phyloP scores from a whole-genome alignment of 106 monocot genomes.

The Phalaenopsis aphrodite region DNA sequence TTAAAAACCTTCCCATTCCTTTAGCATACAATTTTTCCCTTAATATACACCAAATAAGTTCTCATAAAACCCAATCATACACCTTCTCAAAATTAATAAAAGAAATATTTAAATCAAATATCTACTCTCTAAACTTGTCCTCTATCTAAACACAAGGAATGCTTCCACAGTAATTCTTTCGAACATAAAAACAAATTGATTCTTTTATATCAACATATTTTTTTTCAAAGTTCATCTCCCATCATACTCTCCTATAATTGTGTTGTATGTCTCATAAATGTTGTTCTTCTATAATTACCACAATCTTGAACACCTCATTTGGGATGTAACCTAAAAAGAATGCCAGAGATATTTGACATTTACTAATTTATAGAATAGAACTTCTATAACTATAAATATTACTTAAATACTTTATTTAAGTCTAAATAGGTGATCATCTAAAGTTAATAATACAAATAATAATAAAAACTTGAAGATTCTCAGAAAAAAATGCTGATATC shows the following conservation, averaged over 20 bases:
- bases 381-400: no score
- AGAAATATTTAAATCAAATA: not conserved
- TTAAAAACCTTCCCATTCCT: not conserved
- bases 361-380: no score
- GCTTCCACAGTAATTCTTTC: not conserved
- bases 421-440: no score
- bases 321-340: no score
- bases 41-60: not conserved
- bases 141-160: not conserved
- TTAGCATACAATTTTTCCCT: not conserved
- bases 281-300: not conserved
- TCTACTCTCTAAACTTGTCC: not conserved
- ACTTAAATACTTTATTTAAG: no score
- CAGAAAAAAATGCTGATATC: no score
- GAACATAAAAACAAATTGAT: not conserved
- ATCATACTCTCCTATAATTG: not conserved
- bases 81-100: not conserved
- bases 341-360: no score
- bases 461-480: no score
- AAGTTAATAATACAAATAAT: no score
- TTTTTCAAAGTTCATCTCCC: not conserved
- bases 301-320: not conserved
- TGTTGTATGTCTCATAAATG: not conserved
- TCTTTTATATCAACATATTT: not conserved
- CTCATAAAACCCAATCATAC: not conserved